These are phyloP conservation scores for Penicillium odoratum DNA, from an alignment of 495 filamentous ascomycete species.

Conservation along the genomic window DNA sequence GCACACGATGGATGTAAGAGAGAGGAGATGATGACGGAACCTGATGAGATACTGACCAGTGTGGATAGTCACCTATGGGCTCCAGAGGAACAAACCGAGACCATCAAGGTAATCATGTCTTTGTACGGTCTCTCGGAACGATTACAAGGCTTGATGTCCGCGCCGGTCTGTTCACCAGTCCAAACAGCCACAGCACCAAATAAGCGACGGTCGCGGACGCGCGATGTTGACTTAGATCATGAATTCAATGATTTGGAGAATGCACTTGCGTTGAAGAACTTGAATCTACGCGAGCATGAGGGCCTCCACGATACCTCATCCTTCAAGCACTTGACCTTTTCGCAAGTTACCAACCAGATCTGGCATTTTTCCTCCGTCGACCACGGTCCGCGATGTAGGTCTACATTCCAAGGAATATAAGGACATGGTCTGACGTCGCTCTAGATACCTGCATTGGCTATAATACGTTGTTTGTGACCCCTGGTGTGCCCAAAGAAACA, in stretches of 20 bases:
- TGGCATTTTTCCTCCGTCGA: slow-evolving; percentile 68
- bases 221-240: slow-evolving; percentile 9
- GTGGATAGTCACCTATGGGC: slow-evolving; percentile 66
- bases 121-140: slow-evolving; percentile 69
- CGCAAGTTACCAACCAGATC: slow-evolving; percentile 57
- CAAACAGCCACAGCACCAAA: slow-evolving; percentile 10
- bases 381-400: slow-evolving; percentile 55
- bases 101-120: slow-evolving; percentile 49
- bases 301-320: slow-evolving; percentile 26
- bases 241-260: slow-evolving; percentile 38
- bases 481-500: slow-evolving; percentile 21
- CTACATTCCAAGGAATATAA: background rate
- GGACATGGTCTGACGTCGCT: slow-evolving; percentile 4
- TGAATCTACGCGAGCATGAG: slow-evolving; percentile 25
- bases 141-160: slow-evolving; percentile 64
- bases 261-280: slow-evolving; percentile 28
- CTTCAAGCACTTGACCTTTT: slow-evolving; percentile 37
- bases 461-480: slow-evolving; percentile 70
- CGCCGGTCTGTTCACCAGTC: slow-evolving; percentile 37
- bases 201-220: slow-evolving; percentile 17
- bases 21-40: slow-evolving; percentile 16
- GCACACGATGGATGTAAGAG: slow-evolving; percentile 69
- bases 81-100: slow-evolving; percentile 58
- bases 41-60: background rate
- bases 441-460: slow-evolving; percentile 78